These are phyloP conservation scores for Phoma sp. DNA, from an alignment of 2,329 filamentous ascomycete genomes.

Conservation along the genomic window DNA sequence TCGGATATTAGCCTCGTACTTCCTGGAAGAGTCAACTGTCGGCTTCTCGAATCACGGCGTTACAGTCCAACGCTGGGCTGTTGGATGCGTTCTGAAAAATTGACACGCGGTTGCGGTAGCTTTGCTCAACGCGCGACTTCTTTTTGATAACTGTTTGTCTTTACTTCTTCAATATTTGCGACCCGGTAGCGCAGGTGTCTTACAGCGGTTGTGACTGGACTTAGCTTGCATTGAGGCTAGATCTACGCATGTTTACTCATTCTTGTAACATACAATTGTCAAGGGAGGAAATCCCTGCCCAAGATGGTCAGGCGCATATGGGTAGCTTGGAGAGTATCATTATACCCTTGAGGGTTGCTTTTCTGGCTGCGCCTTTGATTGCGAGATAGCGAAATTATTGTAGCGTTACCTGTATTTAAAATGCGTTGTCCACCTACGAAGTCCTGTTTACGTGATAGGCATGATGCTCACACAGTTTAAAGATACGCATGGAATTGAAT, in stretches of 20 bases:
- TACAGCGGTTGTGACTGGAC: slow-evolving; percentile 1
- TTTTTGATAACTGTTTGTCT: neutral
- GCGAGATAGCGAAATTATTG: slow-evolving; percentile 8
- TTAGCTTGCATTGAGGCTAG: slow-evolving; percentile 3
- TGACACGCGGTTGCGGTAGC: neutral
- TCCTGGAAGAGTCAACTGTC: slow-evolving; percentile 7
- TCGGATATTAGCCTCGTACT: neutral
- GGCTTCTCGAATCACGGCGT: neutral
- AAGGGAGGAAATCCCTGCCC: neutral
- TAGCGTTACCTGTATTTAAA: neutral
- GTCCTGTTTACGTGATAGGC: too few species aligned
- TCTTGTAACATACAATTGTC: slow-evolving; percentile 23
- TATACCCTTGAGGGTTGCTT: slow-evolving; percentile 36
- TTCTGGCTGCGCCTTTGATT: neutral
- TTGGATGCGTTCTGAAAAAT: slow-evolving; percentile 4
- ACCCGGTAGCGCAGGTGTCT: slow-evolving; percentile 6
- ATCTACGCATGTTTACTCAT: slow-evolving; percentile 4
- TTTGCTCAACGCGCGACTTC: neutral
- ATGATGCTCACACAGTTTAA: neutral
- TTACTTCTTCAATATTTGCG: slow-evolving; percentile 5
- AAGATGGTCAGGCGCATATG: slow-evolving; percentile 16
- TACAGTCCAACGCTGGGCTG: slow-evolving; percentile 7
- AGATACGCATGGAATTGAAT: slow-evolving; percentile 24
- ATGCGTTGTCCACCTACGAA: too few species aligned
- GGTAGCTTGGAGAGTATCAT: slow-evolving; percentile 21